These are phyloP conservation scores for Coemansia sp. DNA, from an alignment of 192 early-diverging fungal species.

Conservation along the genomic window DNA sequence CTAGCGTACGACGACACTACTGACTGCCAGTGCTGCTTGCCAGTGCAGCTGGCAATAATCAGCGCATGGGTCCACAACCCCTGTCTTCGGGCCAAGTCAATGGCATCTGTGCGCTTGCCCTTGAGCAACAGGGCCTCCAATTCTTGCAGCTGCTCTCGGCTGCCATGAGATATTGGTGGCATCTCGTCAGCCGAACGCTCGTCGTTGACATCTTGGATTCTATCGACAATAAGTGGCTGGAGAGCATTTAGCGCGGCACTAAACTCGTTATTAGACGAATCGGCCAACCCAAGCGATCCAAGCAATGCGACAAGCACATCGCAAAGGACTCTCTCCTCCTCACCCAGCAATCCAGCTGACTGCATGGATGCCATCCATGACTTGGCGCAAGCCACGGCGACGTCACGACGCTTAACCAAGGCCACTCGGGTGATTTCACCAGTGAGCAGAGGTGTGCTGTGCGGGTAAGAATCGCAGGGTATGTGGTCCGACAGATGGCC, in stretches of 20 bases:
- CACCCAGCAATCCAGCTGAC: not conserved
- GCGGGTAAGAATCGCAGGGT: not conserved
- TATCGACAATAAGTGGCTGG: conserved; percentile 46
- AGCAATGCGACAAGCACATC: conserved; percentile 22
- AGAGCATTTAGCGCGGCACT: conserved; percentile 47
- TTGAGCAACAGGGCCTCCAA: conserved; percentile 36
- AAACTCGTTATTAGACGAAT: conserved; percentile 8
- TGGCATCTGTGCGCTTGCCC: conserved; percentile 44
- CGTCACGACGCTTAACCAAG: conserved; percentile 52
- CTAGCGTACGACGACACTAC: conserved; percentile 70
- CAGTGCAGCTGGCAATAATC: conserved; percentile 81
- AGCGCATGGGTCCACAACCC: conserved; percentile 86
- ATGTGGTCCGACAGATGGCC: conserved; percentile 50
- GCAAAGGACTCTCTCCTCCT: conserved; percentile 25
- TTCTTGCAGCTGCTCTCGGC: conserved; percentile 12
- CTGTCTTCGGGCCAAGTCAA: conserved; percentile 43
- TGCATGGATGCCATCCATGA: conserved; percentile 7
- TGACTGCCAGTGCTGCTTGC: conserved; percentile 76
- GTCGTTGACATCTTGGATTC: conserved; percentile 28
- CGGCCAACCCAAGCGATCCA: conserved; percentile 11
- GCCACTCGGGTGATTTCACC: conserved; percentile 61
- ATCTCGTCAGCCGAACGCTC: not conserved
- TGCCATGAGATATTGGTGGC: conserved; percentile 17
- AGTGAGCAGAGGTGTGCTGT: conserved; percentile 53
- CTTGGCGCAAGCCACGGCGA: conserved; percentile 23